Base-by-base conservation (phyloP, 371 early-diverging fungal species). In the Mucor sp. region DNA sequence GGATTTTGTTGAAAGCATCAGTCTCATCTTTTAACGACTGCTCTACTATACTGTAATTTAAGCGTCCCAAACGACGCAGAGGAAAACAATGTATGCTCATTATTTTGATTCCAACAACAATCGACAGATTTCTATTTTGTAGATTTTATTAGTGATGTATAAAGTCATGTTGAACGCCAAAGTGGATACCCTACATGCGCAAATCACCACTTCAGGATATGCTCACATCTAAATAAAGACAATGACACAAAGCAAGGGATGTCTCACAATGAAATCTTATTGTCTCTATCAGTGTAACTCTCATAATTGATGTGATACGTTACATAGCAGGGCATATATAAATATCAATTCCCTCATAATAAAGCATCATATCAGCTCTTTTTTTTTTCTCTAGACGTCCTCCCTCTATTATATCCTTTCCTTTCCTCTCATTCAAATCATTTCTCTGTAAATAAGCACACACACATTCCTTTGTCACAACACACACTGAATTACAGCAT, bases 231-330 rank as follows among this genome's bases (percentile, higher is more conserved):
- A 21, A n/a, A 23, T 48, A 48, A 48, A 48, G 21, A 21, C 9
- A 11, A 48, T 14, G 11, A 14, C 25, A 50, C 25, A 50, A 56
- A 14, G 8, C 30, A 56, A 28, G 17, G 56, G 17, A 30, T 56
- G 58, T 57, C n/a, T 12, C 9, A 57, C 58, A 57, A 57, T 32
- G 19, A 59, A 19, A 23, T 39, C 43, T 41, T 64, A 57, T 57
- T 64, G 64, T 64, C 64, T 43, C 41, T 37, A 56, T 32, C 37
- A 6, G 64, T 64, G 37, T 32, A 17, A 64, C 64, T 21, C 19
- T 58, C 33, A 64, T 64, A 43, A 64, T 64, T 58, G 55, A 32
- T 58, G 66, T 66, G 59, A 27, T 48, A 66, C 60, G 59, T 59
- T 66, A 14, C 37, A 66, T 37, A 65, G 37, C 23, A 44, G 30